A percentile compares a stretch with the other conserved stretches of the same genome.
Evolutionary conservation across 495 filamentous ascomycete genomes (phyloP).

Genomic region (Penicillium odoratum): DNA sequence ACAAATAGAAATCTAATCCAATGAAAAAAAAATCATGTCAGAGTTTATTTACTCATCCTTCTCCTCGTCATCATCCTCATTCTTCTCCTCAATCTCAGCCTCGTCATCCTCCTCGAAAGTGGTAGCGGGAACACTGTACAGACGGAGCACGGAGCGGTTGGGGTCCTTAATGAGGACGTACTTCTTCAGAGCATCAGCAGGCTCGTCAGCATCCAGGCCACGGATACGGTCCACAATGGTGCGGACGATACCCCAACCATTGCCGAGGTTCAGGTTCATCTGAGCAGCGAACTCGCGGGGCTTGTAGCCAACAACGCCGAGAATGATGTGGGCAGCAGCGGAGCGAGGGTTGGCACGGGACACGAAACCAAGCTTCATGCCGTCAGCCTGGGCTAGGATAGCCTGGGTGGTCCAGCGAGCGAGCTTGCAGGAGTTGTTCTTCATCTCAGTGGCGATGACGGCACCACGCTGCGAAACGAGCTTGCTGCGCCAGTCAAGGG

Average conservation of each 20-base stretch:
- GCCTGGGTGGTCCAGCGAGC: constrained; percentile 95
- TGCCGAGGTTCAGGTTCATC: constrained; percentile 95
- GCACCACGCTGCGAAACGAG: constrained; percentile 90
- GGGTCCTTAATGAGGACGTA: constrained; percentile 82
- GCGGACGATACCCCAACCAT: constrained; percentile 98
- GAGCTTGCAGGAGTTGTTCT: constrained; percentile 99
- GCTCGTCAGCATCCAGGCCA: constrained; percentile 64
- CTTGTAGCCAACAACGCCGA: constrained; percentile 96
- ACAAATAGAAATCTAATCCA: constrained; percentile 12
- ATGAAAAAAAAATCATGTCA: constrained; percentile 17
- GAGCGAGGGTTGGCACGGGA: constrained; percentile 89
- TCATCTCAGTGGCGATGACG: constrained; percentile 98
- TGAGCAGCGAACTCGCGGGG: constrained; percentile 93
- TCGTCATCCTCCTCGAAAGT: constrained; percentile 83
- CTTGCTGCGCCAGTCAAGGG: constrained; percentile 94
- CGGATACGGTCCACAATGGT: constrained; percentile 88
- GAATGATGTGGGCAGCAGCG: constrained; percentile 86
- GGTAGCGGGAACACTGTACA: constrained; percentile 86
- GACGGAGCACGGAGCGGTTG: constrained; percentile 86
- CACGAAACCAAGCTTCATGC: constrained; percentile 99
- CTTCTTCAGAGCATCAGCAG: constrained; percentile 62
- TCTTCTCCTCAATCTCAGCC: constrained; percentile 46
- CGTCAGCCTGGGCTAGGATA: constrained; percentile 91
- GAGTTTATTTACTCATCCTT: constrained; percentile 36
- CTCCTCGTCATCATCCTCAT: constrained; percentile 47